Conservation (phyloP, 208 protist genomes). For the Leishmania gerbilli region DNA sequence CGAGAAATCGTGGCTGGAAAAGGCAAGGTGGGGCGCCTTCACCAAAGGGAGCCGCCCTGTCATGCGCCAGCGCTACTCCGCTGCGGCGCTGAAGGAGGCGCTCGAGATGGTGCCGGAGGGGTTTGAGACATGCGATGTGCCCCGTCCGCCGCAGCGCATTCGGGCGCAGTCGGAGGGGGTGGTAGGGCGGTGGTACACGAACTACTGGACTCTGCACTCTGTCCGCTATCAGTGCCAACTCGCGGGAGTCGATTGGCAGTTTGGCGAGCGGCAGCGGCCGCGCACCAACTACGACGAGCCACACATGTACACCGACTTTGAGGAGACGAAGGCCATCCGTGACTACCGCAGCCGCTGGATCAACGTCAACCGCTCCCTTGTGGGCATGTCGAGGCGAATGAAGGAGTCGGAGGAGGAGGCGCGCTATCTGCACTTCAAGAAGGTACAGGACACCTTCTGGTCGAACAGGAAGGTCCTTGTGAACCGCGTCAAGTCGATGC, state of each 20-base stretch:
- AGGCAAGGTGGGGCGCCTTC: constrained; percentile 51
- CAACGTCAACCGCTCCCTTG: constrained; percentile 90
- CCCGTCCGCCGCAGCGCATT: constrained; percentile 86
- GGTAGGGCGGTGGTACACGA: constrained; percentile 90
- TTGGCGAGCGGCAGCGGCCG: constrained; percentile 76
- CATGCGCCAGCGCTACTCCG: constrained; percentile 80
- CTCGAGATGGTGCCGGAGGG: constrained; percentile 77
- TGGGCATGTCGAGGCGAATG: constrained; percentile 87
- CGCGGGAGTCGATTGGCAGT: constrained; percentile 76
- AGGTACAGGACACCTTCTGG: constrained; percentile 90
- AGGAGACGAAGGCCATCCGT: constrained; percentile 85
- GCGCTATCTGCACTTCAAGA: constrained; percentile 86
- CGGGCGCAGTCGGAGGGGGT: constrained; percentile 85
- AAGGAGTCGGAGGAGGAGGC: constrained; percentile 90
- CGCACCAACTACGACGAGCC: constrained; percentile 92
- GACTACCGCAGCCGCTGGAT: constrained; percentile 93
- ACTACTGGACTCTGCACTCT: constrained; percentile 92
- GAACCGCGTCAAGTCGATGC: constrained; percentile 92
- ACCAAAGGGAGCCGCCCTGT: constrained; percentile 59
- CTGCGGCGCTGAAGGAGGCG: constrained; percentile 67
- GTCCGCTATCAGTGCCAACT: constrained; percentile 87
- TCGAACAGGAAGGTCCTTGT: constrained; percentile 89
- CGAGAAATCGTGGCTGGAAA: constrained; percentile 84
- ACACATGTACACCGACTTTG: constrained; percentile 89
- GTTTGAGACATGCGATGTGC: constrained; percentile 84